Evolutionary conservation across 371 early-diverging fungal genomes (phyloP).

Genomic region (Rhizopus delemar): DNA sequence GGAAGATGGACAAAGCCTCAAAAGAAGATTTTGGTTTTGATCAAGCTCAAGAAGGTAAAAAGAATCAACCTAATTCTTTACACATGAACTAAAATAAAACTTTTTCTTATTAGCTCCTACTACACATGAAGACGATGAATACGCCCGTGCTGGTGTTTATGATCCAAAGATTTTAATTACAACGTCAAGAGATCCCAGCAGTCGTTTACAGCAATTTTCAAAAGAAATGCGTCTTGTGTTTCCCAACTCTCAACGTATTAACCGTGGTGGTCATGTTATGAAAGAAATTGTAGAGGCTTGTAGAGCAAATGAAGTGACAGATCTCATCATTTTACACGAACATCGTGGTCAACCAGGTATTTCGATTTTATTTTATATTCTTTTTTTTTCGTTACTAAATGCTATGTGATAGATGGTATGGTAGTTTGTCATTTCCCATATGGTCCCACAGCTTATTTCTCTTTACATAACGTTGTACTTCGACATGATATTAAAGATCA

Average conservation of each 20-base stretch:
- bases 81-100: not conserved
- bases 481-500: slow-evolving; percentile 96
- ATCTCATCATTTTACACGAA: slow-evolving; percentile 96
- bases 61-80: no score
- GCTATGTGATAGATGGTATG: slow-evolving; percentile 75
- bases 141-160: slow-evolving; percentile 86
- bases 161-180: slow-evolving; percentile 93
- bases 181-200: slow-evolving; percentile 96
- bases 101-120: slow-evolving; percentile 53
- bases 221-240: slow-evolving; percentile 97
- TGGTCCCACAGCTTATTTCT: slow-evolving; percentile 98
- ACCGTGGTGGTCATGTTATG: slow-evolving; percentile 96
- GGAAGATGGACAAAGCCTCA: slow-evolving; percentile 71
- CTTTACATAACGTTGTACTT: slow-evolving; percentile 95
- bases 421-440: slow-evolving; percentile 97
- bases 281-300: slow-evolving; percentile 96
- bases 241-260: slow-evolving; percentile 97
- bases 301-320: slow-evolving; percentile 92
- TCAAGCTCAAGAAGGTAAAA: slow-evolving; percentile 79
- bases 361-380: no score
- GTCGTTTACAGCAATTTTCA: slow-evolving; percentile 92
- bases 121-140: slow-evolving; percentile 95
- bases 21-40: slow-evolving; percentile 84
- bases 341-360: slow-evolving; percentile 95
- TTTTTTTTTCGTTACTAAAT: no score